These are phyloP conservation scores for Inga laurina DNA, from an alignment of 306 rosid species.

Conservation along the genomic window DNA sequence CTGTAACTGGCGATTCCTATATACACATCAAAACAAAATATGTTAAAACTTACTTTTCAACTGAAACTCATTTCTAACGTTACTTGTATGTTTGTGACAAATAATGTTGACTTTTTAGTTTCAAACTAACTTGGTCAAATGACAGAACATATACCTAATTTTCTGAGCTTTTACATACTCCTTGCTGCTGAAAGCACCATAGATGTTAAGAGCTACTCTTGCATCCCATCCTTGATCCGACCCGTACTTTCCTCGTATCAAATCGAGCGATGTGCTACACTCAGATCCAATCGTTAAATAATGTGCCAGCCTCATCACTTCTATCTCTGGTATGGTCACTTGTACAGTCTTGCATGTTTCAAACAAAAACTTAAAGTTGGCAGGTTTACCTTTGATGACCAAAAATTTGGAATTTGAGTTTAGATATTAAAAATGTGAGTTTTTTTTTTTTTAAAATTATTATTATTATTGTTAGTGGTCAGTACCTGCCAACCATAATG, in stretches of 20 bases:
- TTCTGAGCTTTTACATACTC: slow-evolving; percentile 90
- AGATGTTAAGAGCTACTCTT: slow-evolving; percentile 78
- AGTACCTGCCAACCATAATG: slow-evolving; percentile 82
- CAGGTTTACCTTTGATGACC: slow-evolving; percentile 34
- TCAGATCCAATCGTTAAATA: slow-evolving; percentile 85
- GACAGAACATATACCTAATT: slow-evolving; percentile 53
- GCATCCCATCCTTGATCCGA: slow-evolving; percentile 91
- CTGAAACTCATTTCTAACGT: background rate
- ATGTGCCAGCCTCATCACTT: slow-evolving; percentile 94
- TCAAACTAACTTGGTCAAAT: background rate
- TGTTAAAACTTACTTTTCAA: background rate
- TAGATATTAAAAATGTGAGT: background rate
- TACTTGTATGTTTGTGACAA: background rate
- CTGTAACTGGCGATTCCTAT: slow-evolving; percentile 90
- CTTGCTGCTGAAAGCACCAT: slow-evolving; percentile 75
- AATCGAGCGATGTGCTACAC: slow-evolving; percentile 60
- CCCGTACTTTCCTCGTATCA: slow-evolving; percentile 60
- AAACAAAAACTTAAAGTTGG: background rate
- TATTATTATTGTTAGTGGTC: background rate
- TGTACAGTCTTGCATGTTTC: slow-evolving; percentile 58
- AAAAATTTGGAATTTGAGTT: background rate
- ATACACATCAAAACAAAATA: slow-evolving; percentile 26
- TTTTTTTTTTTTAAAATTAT: background rate
- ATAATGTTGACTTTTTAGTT: slow-evolving; percentile 9
- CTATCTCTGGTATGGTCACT: slow-evolving; percentile 94